These are phyloP conservation scores for Haplographium delicatum DNA, from an alignment of 495 filamentous ascomycete species.

Conservation along the genomic window DNA sequence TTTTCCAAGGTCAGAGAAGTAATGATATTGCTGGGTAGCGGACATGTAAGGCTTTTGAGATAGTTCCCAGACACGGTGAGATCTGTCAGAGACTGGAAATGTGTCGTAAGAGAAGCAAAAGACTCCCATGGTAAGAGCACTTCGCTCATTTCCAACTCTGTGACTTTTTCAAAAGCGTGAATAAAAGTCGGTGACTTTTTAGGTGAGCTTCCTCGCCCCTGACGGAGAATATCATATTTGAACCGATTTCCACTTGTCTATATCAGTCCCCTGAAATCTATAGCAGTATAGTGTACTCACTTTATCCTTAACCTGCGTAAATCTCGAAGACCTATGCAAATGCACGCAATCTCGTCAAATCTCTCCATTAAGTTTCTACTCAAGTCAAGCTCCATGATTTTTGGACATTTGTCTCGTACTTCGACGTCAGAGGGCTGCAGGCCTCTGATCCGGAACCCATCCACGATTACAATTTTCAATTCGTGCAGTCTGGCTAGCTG, in stretches of 20 bases:
- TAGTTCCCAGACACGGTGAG: conserved; percentile 54
- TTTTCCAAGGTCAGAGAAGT: conserved; percentile 65
- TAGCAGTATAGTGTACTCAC: conserved; percentile 35
- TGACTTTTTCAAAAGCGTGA: too few species aligned
- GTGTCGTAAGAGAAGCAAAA: conserved; percentile 39
- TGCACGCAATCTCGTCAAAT: conserved; percentile 57
- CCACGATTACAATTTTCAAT: conserved; percentile 74
- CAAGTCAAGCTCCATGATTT: conserved; percentile 78
- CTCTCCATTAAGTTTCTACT: conserved; percentile 74
- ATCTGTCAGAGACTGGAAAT: conserved; percentile 56
- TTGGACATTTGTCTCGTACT: conserved; percentile 48
- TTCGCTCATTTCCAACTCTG: conserved; percentile 67
- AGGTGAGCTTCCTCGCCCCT: too few species aligned
- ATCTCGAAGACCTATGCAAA: conserved; percentile 60
- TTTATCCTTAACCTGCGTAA: conserved; percentile 65
- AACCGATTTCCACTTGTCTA: conserved; percentile 85
- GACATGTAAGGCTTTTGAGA: conserved; percentile 2
- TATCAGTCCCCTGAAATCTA: conserved; percentile 9
- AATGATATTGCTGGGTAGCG: conserved; percentile 19
- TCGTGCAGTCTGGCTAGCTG: conserved; percentile 73
- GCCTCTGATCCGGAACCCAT: conserved; percentile 59
- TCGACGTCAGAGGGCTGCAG: too few species aligned
- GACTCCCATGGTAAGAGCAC: conserved; percentile 70
- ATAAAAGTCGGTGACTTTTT: too few species aligned
- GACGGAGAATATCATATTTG: too few species aligned